These are phyloP conservation scores for Mortierella sp. DNA, from an alignment of 371 early-diverging fungal species.

Conservation along the genomic window DNA sequence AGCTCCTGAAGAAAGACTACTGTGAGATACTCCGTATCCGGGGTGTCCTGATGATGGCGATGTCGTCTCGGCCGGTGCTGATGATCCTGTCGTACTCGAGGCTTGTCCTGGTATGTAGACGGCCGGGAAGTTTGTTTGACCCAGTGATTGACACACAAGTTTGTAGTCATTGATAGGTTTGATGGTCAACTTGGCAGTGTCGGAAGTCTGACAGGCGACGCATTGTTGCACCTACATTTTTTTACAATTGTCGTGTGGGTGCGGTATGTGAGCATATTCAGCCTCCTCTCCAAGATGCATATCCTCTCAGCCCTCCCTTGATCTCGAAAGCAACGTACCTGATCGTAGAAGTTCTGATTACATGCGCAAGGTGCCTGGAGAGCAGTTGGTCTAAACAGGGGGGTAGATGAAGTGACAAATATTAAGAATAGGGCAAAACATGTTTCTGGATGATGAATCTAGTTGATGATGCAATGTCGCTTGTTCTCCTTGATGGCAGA, in stretches of 20 bases:
- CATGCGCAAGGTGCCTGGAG: slow-evolving; percentile 30
- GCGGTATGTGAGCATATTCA: too few species aligned
- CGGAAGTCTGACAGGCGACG: slow-evolving; percentile 22
- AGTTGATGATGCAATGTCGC: too few species aligned
- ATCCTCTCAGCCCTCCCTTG: too few species aligned
- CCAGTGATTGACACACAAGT: slow-evolving; percentile 12
- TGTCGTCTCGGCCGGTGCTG: slow-evolving; percentile 2
- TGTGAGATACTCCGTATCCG: not conserved
- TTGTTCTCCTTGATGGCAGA: too few species aligned
- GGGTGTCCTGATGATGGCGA: slow-evolving; percentile 2
- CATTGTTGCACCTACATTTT: slow-evolving; percentile 11
- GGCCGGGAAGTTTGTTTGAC: not conserved
- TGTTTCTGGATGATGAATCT: too few species aligned
- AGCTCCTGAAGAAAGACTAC: slow-evolving; percentile 37
- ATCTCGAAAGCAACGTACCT: too few species aligned
- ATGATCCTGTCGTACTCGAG: slow-evolving; percentile 5
- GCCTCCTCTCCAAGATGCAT: too few species aligned
- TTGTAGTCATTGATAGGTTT: slow-evolving; percentile 7
- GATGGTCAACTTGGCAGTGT: slow-evolving; percentile 9
- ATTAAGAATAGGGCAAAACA: not conserved
- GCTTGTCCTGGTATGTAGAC: slow-evolving; percentile 10
- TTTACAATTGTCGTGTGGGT: not conserved
- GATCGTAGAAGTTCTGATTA: slow-evolving; percentile 30
- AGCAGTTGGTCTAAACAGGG: slow-evolving; percentile 5
- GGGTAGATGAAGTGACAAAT: not conserved